These are phyloP conservation scores for Beauveria sp. DNA, from an alignment of 2,329 filamentous ascomycete genomes.

Conservation along the genomic window DNA sequence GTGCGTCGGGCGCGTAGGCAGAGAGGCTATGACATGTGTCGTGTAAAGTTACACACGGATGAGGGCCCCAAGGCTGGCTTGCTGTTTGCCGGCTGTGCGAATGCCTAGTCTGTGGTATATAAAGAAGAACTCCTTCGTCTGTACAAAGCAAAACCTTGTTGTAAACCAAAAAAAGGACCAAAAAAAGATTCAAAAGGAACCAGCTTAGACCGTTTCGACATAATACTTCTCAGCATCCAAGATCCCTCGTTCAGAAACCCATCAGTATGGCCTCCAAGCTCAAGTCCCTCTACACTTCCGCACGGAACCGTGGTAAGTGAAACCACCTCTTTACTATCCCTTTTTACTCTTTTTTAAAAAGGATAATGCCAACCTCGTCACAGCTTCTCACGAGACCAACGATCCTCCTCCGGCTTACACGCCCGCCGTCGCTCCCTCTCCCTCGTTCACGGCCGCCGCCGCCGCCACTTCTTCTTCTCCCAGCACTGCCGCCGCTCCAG, in stretches of 20 bases:
- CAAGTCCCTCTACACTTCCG: background rate
- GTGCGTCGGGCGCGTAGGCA: background rate
- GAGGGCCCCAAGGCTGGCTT: background rate
- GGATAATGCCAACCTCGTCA: background rate
- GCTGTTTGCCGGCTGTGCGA: background rate
- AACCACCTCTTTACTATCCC: background rate
- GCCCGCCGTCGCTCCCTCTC: background rate
- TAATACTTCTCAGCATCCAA: no score
- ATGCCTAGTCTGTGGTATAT: background rate
- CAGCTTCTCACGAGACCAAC: constrained; percentile 13
- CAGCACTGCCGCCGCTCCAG: constrained; percentile 9
- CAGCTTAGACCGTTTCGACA: no score
- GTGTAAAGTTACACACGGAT: background rate
- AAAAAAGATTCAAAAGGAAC: no score
- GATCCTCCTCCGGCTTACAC: constrained; percentile 31
- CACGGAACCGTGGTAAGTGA: background rate
- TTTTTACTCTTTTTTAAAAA: no score
- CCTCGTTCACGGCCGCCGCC: no score
- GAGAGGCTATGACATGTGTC: background rate
- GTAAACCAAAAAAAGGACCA: no score
- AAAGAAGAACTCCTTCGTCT: background rate
- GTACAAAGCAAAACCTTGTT: background rate
- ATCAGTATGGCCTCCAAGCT: no score
- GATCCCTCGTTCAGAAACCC: no score
- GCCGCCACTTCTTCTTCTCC: background rate